Evolutionary conservation across 2,329 filamentous ascomycete genomes (phyloP), one percentile per base, ranked within the genome.

Genomic region (Penicillium thymicola): DNA sequence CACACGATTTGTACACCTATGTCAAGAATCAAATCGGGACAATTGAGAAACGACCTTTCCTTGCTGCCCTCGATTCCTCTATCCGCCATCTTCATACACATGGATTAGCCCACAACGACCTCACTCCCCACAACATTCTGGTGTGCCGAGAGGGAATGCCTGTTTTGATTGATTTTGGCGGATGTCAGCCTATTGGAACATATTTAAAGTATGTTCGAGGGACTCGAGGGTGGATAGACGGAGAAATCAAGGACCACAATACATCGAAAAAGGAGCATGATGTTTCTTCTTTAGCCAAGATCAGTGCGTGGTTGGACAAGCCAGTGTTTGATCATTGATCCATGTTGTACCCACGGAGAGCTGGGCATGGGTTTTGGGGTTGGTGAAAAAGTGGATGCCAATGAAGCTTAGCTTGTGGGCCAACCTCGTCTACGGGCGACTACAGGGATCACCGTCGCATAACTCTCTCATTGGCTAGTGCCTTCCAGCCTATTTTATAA

Each of bases 201-300:
- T 1, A 74, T 75, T 1, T 76, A 67, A 10, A 73, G 80, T 59
- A 82, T 82, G 66, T 74, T 84, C 1, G 51, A 13, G 43, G 51
- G 2, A 41, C 34, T 27, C 11, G 2, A 3, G 66, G 68, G 41
- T 55, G 53, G 53, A 52, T 51, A 32, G 41, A 51, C 11, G 54
- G 54, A 23, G 27, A 45, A 18, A 34, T 34, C 18, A 38, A 41
- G 27, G 54, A 51, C 21, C 42, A 52, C 27, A n/a, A 23, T 34
- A 55, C 48, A 11, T 52, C 54, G 2, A 28, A 23, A 6, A 21
- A 13, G 11, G 18, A 45, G 28, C 54, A 55, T 45, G 54, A 51
- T 46, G 14, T 40, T 27, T 51, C 28, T 55, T 47, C 54, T 18
- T 42, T 55, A 36, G 21, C 14, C 5, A 51, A 46, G 9, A 51